Conservation (phyloP, 768 basidiomycete genomes). For the Macrocybe gigantea region DNA sequence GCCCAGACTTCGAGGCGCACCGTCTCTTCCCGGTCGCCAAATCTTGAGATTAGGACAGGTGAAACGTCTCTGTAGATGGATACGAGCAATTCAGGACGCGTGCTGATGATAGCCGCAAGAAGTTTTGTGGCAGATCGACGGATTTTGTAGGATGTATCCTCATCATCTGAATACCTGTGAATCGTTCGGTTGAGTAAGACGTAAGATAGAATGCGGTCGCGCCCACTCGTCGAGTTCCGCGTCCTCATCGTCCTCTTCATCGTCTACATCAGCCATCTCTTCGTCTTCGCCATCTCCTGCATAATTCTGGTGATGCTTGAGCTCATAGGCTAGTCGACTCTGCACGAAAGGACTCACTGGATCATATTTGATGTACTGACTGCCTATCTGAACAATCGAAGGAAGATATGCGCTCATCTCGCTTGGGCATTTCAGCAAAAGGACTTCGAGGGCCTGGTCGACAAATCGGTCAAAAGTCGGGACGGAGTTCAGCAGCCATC, state of each 20-base stretch:
- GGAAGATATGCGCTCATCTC: slow-evolving; percentile 73
- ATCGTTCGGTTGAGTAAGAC: slow-evolving; percentile 5
- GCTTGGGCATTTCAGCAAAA: slow-evolving; percentile 77
- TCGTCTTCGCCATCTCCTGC: slow-evolving; percentile 47
- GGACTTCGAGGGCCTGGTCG: slow-evolving; percentile 72
- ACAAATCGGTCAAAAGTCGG: slow-evolving; percentile 2
- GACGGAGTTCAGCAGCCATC: slow-evolving; percentile 1
- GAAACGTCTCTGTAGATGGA: slow-evolving; percentile 81
- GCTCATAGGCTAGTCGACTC: not conserved
- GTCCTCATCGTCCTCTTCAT: slow-evolving; percentile 77
- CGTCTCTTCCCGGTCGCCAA: slow-evolving; percentile 92
- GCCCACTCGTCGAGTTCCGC: slow-evolving; percentile 74
- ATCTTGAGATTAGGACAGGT: slow-evolving; percentile 84
- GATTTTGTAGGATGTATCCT: slow-evolving; percentile 97
- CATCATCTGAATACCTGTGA: slow-evolving; percentile 89
- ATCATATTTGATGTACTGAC: slow-evolving; percentile 85
- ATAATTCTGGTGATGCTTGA: slow-evolving; percentile 35
- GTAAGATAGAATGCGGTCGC: not conserved
- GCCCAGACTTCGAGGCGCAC: slow-evolving; percentile 91
- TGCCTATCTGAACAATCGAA: slow-evolving; percentile 64
- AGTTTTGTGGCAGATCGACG: slow-evolving; percentile 91
- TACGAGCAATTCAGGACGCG: slow-evolving; percentile 81
- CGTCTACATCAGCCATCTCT: slow-evolving; percentile 65
- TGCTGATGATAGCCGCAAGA: slow-evolving; percentile 77
- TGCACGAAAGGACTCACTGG: slow-evolving; percentile 50